phyloP scores from a whole-genome alignment of 192 early-diverging fungal genomes.

The Umbelopsis isabellina region DNA sequence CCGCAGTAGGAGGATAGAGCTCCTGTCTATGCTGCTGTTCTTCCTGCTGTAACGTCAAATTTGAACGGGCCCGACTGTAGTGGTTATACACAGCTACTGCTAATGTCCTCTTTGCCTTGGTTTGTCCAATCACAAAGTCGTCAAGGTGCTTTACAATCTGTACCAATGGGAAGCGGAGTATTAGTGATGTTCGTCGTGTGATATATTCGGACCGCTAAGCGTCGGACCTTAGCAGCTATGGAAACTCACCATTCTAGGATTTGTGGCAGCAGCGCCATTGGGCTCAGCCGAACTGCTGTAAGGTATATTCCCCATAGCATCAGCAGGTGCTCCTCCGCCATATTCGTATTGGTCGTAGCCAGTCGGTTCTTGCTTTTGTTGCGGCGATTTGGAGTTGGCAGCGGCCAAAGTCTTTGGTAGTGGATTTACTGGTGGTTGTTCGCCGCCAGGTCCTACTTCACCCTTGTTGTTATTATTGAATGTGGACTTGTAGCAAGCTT shows the following conservation, averaged over 20 bases:
- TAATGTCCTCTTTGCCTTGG: slow-evolving; percentile 78
- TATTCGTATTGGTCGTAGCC: slow-evolving; percentile 14
- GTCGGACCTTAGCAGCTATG: background rate
- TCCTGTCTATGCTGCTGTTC: slow-evolving; percentile 31
- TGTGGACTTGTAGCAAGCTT: slow-evolving; percentile 1
- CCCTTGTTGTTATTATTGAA: slow-evolving; percentile 8
- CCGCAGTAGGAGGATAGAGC: slow-evolving; percentile 3
- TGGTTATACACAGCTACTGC: slow-evolving; percentile 89
- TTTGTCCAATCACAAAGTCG: slow-evolving; percentile 89
- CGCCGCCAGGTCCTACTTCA: background rate
- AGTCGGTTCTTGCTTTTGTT: background rate
- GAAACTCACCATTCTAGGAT: slow-evolving; percentile 8
- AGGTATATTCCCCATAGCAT: background rate
- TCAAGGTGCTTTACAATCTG: slow-evolving; percentile 80
- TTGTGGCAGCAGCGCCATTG: background rate
- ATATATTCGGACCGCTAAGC: slow-evolving; percentile 6
- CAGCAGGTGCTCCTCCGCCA: background rate
- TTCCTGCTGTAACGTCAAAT: slow-evolving; percentile 55
- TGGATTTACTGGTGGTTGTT: background rate
- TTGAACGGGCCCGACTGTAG: slow-evolving; percentile 75
- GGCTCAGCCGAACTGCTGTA: background rate
- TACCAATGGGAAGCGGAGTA: slow-evolving; percentile 18
- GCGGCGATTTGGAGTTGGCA: background rate
- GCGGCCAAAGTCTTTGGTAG: slow-evolving; percentile 2
- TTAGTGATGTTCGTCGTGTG: slow-evolving; percentile 7